Evolutionary conservation across 2,329 filamentous ascomycete genomes (phyloP).

Genomic region (Diaporthe nobilis): DNA sequence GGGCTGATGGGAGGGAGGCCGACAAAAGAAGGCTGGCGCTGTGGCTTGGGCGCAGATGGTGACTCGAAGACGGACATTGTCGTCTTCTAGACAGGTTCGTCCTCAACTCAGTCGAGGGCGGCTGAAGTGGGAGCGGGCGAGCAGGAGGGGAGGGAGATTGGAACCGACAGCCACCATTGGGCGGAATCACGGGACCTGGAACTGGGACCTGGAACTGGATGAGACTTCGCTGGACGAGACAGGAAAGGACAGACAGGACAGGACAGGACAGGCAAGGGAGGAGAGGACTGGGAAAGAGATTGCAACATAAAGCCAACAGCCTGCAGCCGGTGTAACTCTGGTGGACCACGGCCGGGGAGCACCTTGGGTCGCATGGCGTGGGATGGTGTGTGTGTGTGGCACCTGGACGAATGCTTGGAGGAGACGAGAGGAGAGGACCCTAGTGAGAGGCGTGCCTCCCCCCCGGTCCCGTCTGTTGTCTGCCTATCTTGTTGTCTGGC

Average conservation of each 20-base stretch:
- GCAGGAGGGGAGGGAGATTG: conserved; percentile 22
- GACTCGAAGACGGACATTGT: conserved; percentile 38
- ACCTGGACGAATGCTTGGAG: neutral
- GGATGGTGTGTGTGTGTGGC: neutral
- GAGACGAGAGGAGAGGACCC: neutral
- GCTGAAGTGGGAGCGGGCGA: conserved; percentile 2
- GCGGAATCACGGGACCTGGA: conserved; percentile 13
- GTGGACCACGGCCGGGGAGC: neutral
- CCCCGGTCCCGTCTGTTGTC: neutral
- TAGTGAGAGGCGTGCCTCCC: too few species aligned
- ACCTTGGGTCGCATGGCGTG: neutral
- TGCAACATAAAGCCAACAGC: conserved; percentile 32
- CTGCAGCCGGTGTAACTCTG: conserved; percentile 30
- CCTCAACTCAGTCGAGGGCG: conserved; percentile 4
- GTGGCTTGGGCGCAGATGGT: conserved; percentile 46
- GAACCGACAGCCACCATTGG: conserved; percentile 19
- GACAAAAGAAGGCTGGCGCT: conserved; percentile 66
- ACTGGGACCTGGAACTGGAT: neutral
- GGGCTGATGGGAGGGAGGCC: conserved; percentile 69
- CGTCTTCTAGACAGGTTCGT: neutral
- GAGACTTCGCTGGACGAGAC: neutral
- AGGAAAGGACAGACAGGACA: conserved; percentile 10
- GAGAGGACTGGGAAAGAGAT: conserved; percentile 17
- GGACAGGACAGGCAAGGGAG: conserved; percentile 14
- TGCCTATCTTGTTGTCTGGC: neutral